Evolutionary conservation across 176 grass and related monocot species (phyloP), one percentile per base, ranked within the genome.

Genomic region (Canna indica): DNA sequence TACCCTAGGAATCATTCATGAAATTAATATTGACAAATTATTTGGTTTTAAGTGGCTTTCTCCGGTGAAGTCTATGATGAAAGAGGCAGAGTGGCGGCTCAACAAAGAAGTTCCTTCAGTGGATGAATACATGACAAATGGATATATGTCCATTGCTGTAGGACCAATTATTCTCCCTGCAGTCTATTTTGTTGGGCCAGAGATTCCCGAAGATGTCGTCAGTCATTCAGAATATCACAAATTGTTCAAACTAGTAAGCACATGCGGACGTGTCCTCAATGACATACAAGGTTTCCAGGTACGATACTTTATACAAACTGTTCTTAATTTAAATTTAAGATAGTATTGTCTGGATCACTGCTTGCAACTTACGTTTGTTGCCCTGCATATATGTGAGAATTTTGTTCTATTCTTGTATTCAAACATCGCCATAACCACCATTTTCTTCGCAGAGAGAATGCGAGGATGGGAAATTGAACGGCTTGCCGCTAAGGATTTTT

Each of bases 111-210:
- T 85, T 17, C 91, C 87, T 34, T 77, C 74, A 20, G 0, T 57
- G 12, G 80, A 83, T 53, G 82, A 95, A 66, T 88, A 95, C 67
- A 77, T 95, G 67, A 5, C 0, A 59, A 95, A 90, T 73, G 84
- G 77, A 20, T 16, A 30, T 57, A 50, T 87, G 48, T 81, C 87
- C 32, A 79, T 87, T 48, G 87, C 82, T 44, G 3, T 90, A 45
- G 91, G 84, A 0, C 87, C 87, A 27, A 78, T 88, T 57, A 84
- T 95, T 7, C 87, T 90, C 1, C 69, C 85, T 4, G 63, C 87
- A 50, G 16, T 95, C 63, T 90, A 95, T 72, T 85, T 85, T 39
- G 80, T 88, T 46, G 84, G 79, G 3, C 62, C 72, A 30, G 74
- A 88, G 57, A 35, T 90, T 3, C 57, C 72, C 5, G 82, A 72